Evolutionary conservation across 2,329 filamentous ascomycete genomes (phyloP).

Genomic region (Coniochaeta hoffmannii): DNA sequence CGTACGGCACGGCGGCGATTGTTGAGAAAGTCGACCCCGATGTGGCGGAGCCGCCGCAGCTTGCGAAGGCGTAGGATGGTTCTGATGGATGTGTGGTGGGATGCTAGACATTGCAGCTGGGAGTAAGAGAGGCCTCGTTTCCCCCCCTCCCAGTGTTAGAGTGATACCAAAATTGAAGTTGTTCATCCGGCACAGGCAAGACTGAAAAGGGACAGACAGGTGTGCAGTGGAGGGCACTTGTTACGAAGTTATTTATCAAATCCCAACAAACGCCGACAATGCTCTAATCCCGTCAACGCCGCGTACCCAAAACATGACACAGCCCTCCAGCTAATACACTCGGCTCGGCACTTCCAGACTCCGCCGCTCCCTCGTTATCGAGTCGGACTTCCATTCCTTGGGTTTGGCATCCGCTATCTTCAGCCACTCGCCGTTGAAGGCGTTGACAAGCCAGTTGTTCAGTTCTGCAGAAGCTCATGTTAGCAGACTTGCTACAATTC

Average conservation of each 20-base stretch:
- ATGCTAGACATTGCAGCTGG: too few species aligned
- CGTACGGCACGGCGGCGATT: slow-evolving; percentile 51
- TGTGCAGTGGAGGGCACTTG: too few species aligned
- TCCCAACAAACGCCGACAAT: background rate
- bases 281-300: background rate
- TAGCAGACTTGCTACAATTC: slow-evolving; percentile 17
- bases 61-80: slow-evolving; percentile 4
- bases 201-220: too few species aligned
- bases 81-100: too few species aligned
- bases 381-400: slow-evolving; percentile 12
- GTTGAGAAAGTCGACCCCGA: slow-evolving; percentile 44
- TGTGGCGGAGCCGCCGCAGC: slow-evolving; percentile 18
- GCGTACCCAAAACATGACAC: background rate
- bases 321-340: background rate
- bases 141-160: too few species aligned
- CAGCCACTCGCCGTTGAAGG: slow-evolving; percentile 95
- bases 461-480: slow-evolving; percentile 50
- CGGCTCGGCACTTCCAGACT: background rate
- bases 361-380: background rate
- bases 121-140: too few species aligned
- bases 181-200: too few species aligned
- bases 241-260: too few species aligned
- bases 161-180: too few species aligned
- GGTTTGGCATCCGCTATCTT: slow-evolving; percentile 46
- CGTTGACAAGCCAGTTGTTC: slow-evolving; percentile 88